Evolutionary conservation across 345 rosid species (phyloP).

Genomic region (Gossypium raimondii): DNA sequence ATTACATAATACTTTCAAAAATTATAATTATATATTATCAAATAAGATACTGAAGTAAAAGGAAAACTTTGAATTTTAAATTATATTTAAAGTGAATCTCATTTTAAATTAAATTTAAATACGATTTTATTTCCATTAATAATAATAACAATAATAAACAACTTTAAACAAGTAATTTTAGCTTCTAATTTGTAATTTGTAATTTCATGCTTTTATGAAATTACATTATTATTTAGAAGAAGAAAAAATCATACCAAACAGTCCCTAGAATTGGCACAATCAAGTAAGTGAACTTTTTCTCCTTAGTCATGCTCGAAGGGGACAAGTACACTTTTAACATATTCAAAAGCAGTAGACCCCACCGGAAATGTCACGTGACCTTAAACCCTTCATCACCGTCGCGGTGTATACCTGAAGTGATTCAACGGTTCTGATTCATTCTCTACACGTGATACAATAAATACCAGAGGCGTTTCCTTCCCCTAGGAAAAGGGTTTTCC

Average conservation of each 20-base stretch:
- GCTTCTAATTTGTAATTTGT: too few species aligned
- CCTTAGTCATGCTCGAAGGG: background rate
- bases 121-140: too few species aligned
- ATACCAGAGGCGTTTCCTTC: background rate
- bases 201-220: too few species aligned
- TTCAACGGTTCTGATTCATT: slow-evolving; percentile 16
- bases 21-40: too few species aligned
- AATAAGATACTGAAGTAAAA: too few species aligned
- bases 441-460: slow-evolving; percentile 1
- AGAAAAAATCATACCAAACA: background rate
- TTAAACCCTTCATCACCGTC: slow-evolving; percentile 18
- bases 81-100: too few species aligned
- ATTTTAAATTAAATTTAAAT: too few species aligned
- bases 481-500: background rate
- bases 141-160: too few species aligned
- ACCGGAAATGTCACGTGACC: slow-evolving; percentile 15
- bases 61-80: too few species aligned
- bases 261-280: background rate
- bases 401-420: background rate
- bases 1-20: too few species aligned
- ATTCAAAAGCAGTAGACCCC: background rate
- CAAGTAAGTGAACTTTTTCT: background rate
- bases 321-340: slow-evolving; percentile 11
- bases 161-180: too few species aligned
- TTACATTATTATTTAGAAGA: too few species aligned